These are phyloP conservation scores for Serendipita vermifera DNA, from an alignment of 768 basidiomycete species.

Conservation along the genomic window DNA sequence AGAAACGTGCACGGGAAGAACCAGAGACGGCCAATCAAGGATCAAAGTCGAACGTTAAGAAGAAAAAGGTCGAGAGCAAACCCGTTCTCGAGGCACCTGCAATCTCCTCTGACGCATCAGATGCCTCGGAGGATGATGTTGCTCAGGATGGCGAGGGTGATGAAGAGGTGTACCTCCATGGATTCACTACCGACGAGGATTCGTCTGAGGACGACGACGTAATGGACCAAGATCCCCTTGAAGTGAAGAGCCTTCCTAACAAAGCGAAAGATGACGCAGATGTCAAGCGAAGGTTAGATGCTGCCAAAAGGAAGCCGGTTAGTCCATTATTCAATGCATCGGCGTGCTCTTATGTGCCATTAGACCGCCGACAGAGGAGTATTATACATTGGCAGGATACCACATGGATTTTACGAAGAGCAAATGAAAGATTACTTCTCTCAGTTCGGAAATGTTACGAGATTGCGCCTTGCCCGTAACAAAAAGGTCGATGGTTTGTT, in stretches of 20 bases:
- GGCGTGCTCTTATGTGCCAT: background rate
- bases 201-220: conserved; percentile 75
- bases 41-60: no score
- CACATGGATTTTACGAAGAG: conserved; percentile 96
- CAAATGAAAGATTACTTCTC: conserved; percentile 86
- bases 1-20: no score
- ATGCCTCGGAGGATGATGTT: no score
- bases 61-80: no score
- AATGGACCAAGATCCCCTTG: conserved; percentile 41
- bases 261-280: conserved; percentile 77
- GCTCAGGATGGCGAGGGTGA: conserved; percentile 20
- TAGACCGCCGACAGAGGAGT: conserved; percentile 67
- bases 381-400: conserved; percentile 77
- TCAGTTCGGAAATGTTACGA: conserved; percentile 85
- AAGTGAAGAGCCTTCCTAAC: conserved; percentile 65
- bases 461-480: conserved; percentile 82
- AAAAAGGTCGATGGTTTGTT: conserved; percentile 49
- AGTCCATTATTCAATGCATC: conserved; percentile 20
- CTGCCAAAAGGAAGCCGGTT: conserved; percentile 52
- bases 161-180: conserved; percentile 36
- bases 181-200: conserved; percentile 61
- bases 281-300: conserved; percentile 46
- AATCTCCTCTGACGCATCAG: no score
- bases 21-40: no score
- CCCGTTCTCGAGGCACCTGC: no score